Evolutionary conservation across 345 rosid species (phyloP), one percentile per base, ranked within the genome.

Genomic region (Conringia planisiliqua): DNA sequence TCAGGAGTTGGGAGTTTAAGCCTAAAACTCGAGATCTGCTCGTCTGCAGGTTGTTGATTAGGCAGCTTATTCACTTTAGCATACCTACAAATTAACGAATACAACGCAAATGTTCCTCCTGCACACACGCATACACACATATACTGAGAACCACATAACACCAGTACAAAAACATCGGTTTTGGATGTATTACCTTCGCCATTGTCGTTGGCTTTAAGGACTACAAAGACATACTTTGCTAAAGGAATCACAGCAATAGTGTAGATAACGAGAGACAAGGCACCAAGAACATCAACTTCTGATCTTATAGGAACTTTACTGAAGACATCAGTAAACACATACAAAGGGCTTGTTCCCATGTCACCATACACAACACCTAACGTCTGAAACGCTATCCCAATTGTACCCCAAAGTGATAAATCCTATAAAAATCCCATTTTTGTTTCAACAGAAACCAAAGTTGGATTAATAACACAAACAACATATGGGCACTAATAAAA

Each of bases 101-200:
- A 95, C 64, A 92, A 74, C 9, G 99, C 99, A 88, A 95, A 95
- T 27, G 99, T 95, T 35, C 99, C 99, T 71, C 99, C 99, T 95
- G 77, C 82, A 84, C 10, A 81, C 36, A 76, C 62, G 75, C 68
- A 85, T 2, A 80, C 50, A 71, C 57, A 73, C 78, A 72, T 36
- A 57, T 4, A 20, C 11, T 63, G 8, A 62, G 66, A 55, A 55
- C 86, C 87, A 79, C 90, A 88, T 88, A 69, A 80, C 29, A 80
- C 51, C 68, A 56, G 3, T n/a, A 75, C 26, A 40, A 61, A 74
- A 80, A 10, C 46, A 78, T 67, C 1, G 12, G 2, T 39, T 43
- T 1, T 10, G 35, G 73, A 10, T 13, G 6, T 9, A 9, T 63
- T 35, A 90, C 97, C 99, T 86, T 92, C 97, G 27, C 97, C 99